Evolutionary conservation across 2,329 filamentous ascomycete species (phyloP).

Genomic region (Macrophomina phaseolina): DNA sequence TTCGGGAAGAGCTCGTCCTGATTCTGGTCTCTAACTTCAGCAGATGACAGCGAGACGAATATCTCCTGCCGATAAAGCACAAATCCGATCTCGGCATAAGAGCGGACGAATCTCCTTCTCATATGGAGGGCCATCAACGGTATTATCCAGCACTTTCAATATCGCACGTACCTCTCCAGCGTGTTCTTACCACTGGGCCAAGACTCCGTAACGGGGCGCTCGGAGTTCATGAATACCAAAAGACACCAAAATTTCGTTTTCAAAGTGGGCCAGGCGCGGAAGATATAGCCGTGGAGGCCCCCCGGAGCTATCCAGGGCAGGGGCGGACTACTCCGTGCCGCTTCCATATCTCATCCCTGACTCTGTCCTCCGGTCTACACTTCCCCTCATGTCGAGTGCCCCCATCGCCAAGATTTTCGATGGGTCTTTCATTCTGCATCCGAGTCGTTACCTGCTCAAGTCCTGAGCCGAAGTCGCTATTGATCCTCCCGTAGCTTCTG

Average conservation of each 20-base stretch:
- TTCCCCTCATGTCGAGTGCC: background rate
- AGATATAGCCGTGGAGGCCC: background rate
- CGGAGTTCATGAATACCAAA: background rate
- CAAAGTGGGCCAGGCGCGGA: background rate
- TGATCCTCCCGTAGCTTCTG: background rate
- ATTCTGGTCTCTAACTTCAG: background rate
- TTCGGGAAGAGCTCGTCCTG: background rate
- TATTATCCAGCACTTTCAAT: background rate
- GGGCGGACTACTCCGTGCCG: slow-evolving; percentile 1
- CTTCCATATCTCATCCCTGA: background rate
- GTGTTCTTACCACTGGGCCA: background rate
- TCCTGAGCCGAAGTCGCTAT: background rate
- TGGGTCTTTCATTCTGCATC: background rate
- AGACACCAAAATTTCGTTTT: background rate
- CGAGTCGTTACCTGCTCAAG: background rate
- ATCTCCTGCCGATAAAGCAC: too few relatives aligned
- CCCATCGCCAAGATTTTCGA: background rate
- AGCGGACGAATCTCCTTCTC: background rate
- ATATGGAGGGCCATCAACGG: background rate
- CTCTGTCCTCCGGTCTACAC: background rate
- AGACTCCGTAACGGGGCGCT: background rate
- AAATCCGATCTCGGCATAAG: background rate
- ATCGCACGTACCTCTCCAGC: background rate
- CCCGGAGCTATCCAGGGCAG: background rate
- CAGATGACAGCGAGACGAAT: background rate